Evolutionary conservation across 2,329 filamentous ascomycete species (phyloP).

Genomic region (Lasiodiplodia hormozganensis): DNA sequence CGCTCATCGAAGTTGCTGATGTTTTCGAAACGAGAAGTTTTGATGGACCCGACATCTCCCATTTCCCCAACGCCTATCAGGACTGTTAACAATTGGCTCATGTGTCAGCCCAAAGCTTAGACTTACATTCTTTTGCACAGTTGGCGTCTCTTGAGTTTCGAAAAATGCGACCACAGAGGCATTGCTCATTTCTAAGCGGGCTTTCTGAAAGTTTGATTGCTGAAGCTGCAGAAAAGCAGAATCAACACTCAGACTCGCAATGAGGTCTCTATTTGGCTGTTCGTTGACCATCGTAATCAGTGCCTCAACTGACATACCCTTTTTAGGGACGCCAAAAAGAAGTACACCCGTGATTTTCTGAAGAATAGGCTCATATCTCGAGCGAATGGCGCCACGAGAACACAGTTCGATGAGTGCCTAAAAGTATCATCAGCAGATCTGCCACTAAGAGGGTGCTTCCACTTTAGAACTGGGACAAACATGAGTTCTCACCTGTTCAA

Average conservation of each 20-base stretch:
- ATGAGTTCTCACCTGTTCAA: constrained; percentile 19
- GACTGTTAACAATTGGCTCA: neutral
- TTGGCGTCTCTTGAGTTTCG: neutral
- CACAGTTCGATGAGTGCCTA: neutral
- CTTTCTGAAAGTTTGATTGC: neutral
- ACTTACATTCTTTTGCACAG: neutral
- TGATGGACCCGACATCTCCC: neutral
- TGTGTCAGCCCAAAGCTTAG: rapidly evolving
- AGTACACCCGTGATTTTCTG: neutral
- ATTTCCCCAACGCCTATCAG: neutral
- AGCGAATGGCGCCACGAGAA: too few relatives aligned
- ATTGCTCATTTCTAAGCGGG: neutral
- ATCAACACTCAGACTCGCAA: neutral
- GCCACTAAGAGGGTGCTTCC: too few relatives aligned
- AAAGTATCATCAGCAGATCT: neutral
- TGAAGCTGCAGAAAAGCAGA: constrained; percentile 4
- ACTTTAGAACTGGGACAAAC: too few relatives aligned
- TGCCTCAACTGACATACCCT: neutral
- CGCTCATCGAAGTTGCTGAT: neutral
- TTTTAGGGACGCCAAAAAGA: constrained; percentile 3
- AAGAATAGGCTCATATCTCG: neutral
- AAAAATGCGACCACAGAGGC: neutral
- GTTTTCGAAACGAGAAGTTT: neutral
- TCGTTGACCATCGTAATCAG: constrained; percentile 1
- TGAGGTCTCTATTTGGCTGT: neutral